These are phyloP conservation scores for Camelina hispida DNA, from an alignment of 345 rosid genomes.

Conservation along the genomic window DNA sequence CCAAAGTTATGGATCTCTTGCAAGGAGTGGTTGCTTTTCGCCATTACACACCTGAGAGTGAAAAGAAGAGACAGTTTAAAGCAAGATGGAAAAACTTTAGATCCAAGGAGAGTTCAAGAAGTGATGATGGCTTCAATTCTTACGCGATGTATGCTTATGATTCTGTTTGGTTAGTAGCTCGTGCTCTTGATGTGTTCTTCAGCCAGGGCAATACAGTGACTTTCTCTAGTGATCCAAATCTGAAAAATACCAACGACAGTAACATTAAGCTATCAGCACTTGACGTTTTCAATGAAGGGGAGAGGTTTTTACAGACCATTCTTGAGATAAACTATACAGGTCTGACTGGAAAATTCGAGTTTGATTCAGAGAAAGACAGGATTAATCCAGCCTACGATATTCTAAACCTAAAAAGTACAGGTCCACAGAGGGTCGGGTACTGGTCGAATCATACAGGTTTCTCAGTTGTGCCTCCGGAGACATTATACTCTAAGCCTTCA, in stretches of 20 bases:
- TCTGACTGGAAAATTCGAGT: conserved; percentile 65
- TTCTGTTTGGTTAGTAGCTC: conserved; percentile 91
- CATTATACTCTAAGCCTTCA: conserved; percentile 57
- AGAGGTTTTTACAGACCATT: conserved; percentile 63
- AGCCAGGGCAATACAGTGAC: conserved; percentile 65
- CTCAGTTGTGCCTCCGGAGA: conserved; percentile 68
- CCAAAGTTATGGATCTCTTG: conserved; percentile 60
- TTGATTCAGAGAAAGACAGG: conserved; percentile 61
- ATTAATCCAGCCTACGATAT: conserved; percentile 74
- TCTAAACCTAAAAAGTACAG: conserved; percentile 72
- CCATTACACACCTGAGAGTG: conserved; percentile 75
- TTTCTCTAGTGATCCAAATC: conserved; percentile 66
- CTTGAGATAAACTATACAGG: conserved; percentile 72
- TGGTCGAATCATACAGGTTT: conserved; percentile 88
- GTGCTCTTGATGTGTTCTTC: conserved; percentile 69
- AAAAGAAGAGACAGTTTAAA: conserved; percentile 53
- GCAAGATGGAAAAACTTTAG: conserved; percentile 63
- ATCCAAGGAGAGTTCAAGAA: conserved; percentile 41
- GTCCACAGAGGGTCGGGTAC: conserved; percentile 73
- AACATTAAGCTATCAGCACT: conserved; percentile 61
- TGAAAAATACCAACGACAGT: conserved; percentile 56
- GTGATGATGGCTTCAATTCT: conserved; percentile 59
- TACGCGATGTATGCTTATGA: conserved; percentile 91
- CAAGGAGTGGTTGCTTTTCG: conserved; percentile 92
- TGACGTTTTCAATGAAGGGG: conserved; percentile 71